These are phyloP conservation scores for Pulicaria dysenterica DNA, from an alignment of 129 eudicot species.

Conservation along the genomic window DNA sequence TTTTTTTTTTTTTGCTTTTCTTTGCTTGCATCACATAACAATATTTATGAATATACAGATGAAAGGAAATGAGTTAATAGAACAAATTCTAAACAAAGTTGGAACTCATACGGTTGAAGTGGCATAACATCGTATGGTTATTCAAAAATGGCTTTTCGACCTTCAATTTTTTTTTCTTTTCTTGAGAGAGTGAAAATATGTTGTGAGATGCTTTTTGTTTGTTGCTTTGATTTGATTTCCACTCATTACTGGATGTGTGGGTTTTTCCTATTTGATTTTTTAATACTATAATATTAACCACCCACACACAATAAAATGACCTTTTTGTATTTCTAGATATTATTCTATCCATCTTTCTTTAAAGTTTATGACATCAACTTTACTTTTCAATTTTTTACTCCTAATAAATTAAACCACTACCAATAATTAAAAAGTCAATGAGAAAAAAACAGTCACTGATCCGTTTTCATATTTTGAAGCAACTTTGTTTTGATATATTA, in stretches of 20 bases:
- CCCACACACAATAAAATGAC: slow-evolving; percentile 31
- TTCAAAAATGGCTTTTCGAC: slow-evolving; percentile 20
- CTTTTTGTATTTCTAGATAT: slow-evolving; percentile 14
- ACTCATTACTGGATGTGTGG: slow-evolving; percentile 42
- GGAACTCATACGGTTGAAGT: slow-evolving; percentile 16
- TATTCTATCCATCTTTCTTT: slow-evolving; percentile 29
- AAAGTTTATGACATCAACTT: neutral
- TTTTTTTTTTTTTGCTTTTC: no score
- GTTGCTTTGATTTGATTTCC: slow-evolving; percentile 60
- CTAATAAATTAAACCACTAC: slow-evolving; percentile 16
- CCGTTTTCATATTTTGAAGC: no score
- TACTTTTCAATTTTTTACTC: neutral
- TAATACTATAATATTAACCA: slow-evolving; percentile 30
- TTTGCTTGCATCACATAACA: no score
- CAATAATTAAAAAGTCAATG: no score
- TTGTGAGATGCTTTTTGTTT: slow-evolving; percentile 40
- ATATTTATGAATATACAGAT: neutral
- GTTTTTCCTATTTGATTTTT: slow-evolving; percentile 29
- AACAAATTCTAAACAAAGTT: slow-evolving; percentile 19
- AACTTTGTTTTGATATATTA: no score
- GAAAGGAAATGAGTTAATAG: slow-evolving; percentile 7
- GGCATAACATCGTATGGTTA: slow-evolving; percentile 10
- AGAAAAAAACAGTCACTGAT: no score
- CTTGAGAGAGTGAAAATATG: slow-evolving; percentile 29
- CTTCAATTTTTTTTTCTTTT: neutral